A percentile compares a stretch with the other conserved stretches of the same genome.
These are phyloP conservation scores for Schwanniomyces polymorphus DNA, from an alignment of 805 yeast genomes.

Conservation along the genomic window DNA sequence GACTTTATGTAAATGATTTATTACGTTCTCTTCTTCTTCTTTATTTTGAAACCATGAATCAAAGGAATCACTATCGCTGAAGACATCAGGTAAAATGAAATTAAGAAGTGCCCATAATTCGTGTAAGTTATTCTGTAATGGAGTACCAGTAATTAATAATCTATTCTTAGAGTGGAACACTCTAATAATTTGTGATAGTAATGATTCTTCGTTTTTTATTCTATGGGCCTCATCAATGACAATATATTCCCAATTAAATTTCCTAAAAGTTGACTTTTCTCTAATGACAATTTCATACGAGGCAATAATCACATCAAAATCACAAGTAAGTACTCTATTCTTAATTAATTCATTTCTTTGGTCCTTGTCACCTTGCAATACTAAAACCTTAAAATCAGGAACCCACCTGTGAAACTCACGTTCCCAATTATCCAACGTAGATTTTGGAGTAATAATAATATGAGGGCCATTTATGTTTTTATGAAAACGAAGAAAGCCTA, in stretches of 20 bases:
- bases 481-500: constrained; percentile 69
- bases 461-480: constrained; percentile 68
- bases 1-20: constrained; percentile 72
- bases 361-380: constrained; percentile 74
- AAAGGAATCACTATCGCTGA: constrained; percentile 69
- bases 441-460: constrained; percentile 74
- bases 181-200: constrained; percentile 72
- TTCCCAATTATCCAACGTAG: constrained; percentile 79
- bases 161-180: constrained; percentile 70
- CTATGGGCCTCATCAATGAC: constrained; percentile 84
- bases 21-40: constrained; percentile 48
- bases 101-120: constrained; percentile 82
- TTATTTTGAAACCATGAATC: constrained; percentile 65
- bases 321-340: constrained; percentile 51
- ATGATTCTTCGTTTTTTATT: constrained; percentile 73
- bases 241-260: constrained; percentile 75
- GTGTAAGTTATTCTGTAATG: constrained; percentile 75
- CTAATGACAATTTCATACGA: constrained; percentile 77
- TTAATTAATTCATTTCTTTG: constrained; percentile 57
- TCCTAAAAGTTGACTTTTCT: constrained; percentile 66
- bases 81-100: constrained; percentile 75
- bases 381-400: constrained; percentile 71
- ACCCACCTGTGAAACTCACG: constrained; percentile 79
- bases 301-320: constrained; percentile 70
- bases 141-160: constrained; percentile 78